Conservation (phyloP, 148 eudicot species). For the Chenopodium suecicum region DNA sequence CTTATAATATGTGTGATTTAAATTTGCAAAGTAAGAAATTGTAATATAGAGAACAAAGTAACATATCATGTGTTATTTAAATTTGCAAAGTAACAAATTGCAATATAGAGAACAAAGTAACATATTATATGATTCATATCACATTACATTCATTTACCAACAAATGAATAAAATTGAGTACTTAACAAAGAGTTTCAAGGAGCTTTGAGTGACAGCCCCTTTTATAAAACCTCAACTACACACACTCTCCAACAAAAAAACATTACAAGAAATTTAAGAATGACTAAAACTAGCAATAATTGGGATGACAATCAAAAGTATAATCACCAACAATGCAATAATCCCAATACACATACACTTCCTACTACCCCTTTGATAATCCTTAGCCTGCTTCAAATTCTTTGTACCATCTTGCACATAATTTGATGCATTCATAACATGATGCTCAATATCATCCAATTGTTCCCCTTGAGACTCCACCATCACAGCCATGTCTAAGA, state of each 20-base stretch:
- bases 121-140: neutral
- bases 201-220: constrained; percentile 33
- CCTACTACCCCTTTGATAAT: constrained; percentile 66
- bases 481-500: constrained; percentile 95
- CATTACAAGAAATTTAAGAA: constrained; percentile 33
- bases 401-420: constrained; percentile 67
- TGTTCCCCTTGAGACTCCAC: constrained; percentile 93
- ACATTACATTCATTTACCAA: neutral
- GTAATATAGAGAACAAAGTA: neutral
- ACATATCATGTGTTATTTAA: neutral
- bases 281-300: constrained; percentile 58
- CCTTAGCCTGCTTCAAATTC: constrained; percentile 68
- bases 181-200: neutral
- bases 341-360: constrained; percentile 74
- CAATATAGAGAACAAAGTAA: neutral
- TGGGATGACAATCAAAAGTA: constrained; percentile 60
- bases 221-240: neutral
- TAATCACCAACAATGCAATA: constrained; percentile 52
- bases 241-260: neutral
- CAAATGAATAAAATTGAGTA: constrained; percentile 1
- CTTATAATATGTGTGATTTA: too few relatives aligned
- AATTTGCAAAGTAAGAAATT: too few relatives aligned
- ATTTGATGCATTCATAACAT: constrained; percentile 69
- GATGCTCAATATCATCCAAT: constrained; percentile 90
- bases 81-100: neutral